Percentiles rank a stretch among this genome's conserved stretches.
These are phyloP conservation scores for Aspergillus vadensis DNA, from an alignment of 2,329 filamentous ascomycete genomes.

Conservation along the genomic window DNA sequence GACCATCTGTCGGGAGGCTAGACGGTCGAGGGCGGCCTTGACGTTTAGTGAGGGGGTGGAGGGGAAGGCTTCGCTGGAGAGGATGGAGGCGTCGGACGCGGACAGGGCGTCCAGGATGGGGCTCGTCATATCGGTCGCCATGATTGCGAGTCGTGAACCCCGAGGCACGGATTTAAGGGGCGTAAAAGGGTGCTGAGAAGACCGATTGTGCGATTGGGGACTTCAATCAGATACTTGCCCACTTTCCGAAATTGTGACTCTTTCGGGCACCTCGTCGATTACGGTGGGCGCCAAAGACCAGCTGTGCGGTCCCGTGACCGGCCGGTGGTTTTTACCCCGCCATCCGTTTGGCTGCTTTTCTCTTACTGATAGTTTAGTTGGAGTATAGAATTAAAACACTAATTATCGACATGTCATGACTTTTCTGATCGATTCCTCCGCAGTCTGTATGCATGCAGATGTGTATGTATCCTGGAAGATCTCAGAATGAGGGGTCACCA, in stretches of 20 bases:
- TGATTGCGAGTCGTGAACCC: conserved; percentile 34
- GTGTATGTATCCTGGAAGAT: background rate
- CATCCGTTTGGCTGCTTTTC: conserved; percentile 6
- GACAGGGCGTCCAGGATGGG: conserved; percentile 68
- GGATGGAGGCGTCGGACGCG: conserved; percentile 61
- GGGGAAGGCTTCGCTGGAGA: conserved; percentile 71
- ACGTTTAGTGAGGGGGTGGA: conserved; percentile 65
- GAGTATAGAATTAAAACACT: too few species aligned
- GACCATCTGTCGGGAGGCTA: conserved; percentile 83
- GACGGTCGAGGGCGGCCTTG: conserved; percentile 85
- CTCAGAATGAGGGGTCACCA: background rate
- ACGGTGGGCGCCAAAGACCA: conserved; percentile 31
- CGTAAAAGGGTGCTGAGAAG: conserved; percentile 2
- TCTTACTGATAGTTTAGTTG: background rate
- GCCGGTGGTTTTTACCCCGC: conserved; percentile 18
- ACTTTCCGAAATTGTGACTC: conserved; percentile 38
- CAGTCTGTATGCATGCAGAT: too few species aligned
- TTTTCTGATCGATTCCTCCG: too few species aligned
- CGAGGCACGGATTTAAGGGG: conserved; percentile 22
- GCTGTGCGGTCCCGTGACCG: conserved; percentile 23
- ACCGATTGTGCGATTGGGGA: conserved; percentile 14
- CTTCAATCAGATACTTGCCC: conserved; percentile 23
- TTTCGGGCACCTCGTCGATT: conserved; percentile 28
- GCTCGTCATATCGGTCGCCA: conserved; percentile 60
- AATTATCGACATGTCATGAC: too few species aligned